Evolutionary conservation across 208 protist genomes (phyloP).

Genomic region (Trypanosoma rangeli): DNA sequence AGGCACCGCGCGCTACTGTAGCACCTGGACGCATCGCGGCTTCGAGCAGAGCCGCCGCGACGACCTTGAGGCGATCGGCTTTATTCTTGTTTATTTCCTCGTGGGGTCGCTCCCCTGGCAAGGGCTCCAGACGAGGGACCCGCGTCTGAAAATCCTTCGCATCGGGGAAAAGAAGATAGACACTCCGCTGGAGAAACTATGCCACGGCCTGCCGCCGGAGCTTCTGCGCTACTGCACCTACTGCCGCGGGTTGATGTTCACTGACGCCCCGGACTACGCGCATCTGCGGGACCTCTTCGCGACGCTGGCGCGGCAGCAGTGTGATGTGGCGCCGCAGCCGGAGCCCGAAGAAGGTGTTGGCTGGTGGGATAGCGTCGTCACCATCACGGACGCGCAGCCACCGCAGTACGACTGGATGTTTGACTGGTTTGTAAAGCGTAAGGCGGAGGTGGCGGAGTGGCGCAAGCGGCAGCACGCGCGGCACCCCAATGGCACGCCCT

Average conservation of each 20-base stretch:
- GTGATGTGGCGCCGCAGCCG: background rate
- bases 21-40: slow-evolving; percentile 98
- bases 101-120: slow-evolving; percentile 94
- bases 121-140: slow-evolving; percentile 79
- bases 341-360: background rate
- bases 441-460: slow-evolving; percentile 42
- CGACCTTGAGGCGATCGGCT: slow-evolving; percentile 93
- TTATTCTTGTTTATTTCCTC: slow-evolving; percentile 94
- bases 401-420: slow-evolving; percentile 75
- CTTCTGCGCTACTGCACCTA: slow-evolving; percentile 75
- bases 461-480: slow-evolving; percentile 17
- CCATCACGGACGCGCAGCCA: too few species aligned
- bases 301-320: slow-evolving; percentile 29
- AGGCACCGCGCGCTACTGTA: slow-evolving; percentile 99
- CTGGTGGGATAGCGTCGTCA: background rate
- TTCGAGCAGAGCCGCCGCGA: slow-evolving; percentile 95
- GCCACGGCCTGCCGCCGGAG: slow-evolving; percentile 60
- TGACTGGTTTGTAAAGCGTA: slow-evolving; percentile 84
- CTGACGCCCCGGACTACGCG: slow-evolving; percentile 79
- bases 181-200: slow-evolving; percentile 67
- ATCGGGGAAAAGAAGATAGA: slow-evolving; percentile 87
- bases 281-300: slow-evolving; percentile 73
- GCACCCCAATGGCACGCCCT: background rate
- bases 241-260: slow-evolving; percentile 74
- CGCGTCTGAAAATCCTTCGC: slow-evolving; percentile 70